phyloP scores from a whole-genome alignment of 164 flowering plant genomes.

The Litsea cubeba region DNA sequence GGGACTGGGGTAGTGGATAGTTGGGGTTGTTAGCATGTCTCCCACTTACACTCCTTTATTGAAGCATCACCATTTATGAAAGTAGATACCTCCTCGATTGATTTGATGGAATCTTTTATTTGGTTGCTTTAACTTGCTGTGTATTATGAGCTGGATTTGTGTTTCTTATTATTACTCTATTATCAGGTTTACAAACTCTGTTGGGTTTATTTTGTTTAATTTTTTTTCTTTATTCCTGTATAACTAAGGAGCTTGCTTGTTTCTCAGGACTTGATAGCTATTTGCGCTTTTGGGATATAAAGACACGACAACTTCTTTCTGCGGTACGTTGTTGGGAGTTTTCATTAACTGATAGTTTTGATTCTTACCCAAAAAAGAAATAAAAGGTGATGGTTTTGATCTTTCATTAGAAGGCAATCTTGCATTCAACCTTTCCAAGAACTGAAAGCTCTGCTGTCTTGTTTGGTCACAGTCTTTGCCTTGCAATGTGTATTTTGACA shows the following conservation, averaged over 20 bases:
- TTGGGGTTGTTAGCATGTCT: too few relatives aligned
- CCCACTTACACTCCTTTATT: too few relatives aligned
- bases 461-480: neutral
- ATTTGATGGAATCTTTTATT: neutral
- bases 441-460: neutral
- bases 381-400: neutral
- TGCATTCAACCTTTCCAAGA: neutral
- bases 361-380: too few relatives aligned
- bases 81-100: neutral
- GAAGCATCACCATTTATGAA: too few relatives aligned
- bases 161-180: neutral
- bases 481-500: neutral
- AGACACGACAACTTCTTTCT: slow-evolving; percentile 77
- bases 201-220: neutral
- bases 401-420: too few relatives aligned
- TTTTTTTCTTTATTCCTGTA: neutral
- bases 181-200: neutral
- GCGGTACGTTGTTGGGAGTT: slow-evolving; percentile 45
- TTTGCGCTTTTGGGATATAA: slow-evolving; percentile 79
- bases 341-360: neutral
- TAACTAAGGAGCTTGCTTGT: slow-evolving; percentile 10
- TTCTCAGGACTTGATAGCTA: slow-evolving; percentile 77
- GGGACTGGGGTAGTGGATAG: too few relatives aligned
- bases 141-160: neutral
- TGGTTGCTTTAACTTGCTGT: neutral